phyloP scores from a whole-genome alignment of 768 basidiomycete genomes.

The Amanita pseudoporphyria region DNA sequence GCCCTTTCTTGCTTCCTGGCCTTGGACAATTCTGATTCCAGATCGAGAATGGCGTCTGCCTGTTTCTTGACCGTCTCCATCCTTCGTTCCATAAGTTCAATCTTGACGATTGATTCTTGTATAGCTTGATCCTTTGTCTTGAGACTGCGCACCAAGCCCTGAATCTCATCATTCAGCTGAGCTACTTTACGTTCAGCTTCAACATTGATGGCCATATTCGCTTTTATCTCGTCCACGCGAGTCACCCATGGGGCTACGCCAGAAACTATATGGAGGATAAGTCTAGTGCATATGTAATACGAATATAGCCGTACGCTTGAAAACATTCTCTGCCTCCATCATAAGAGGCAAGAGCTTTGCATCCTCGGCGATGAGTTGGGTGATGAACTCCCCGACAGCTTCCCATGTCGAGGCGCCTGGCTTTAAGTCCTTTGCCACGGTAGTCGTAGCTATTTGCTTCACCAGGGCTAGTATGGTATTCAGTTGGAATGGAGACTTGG shows the following conservation, averaged over 20 bases:
- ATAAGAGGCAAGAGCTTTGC: slow-evolving; percentile 60
- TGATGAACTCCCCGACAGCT: slow-evolving; percentile 59
- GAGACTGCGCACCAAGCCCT: slow-evolving; percentile 75
- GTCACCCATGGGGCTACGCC: slow-evolving; percentile 80
- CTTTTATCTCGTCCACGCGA: slow-evolving; percentile 76
- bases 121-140: slow-evolving; percentile 84
- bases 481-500: slow-evolving; percentile 74
- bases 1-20: slow-evolving; percentile 81
- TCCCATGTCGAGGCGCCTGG: slow-evolving; percentile 70
- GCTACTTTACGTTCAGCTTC: slow-evolving; percentile 87
- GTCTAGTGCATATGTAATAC: not conserved
- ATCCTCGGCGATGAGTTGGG: slow-evolving; percentile 62
- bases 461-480: slow-evolving; percentile 60
- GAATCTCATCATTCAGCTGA: slow-evolving; percentile 84
- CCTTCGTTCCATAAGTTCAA: slow-evolving; percentile 89
- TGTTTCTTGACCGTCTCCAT: slow-evolving; percentile 90
- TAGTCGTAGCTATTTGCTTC: slow-evolving; percentile 63
- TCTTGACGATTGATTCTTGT: slow-evolving; percentile 86
- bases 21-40: slow-evolving; percentile 75
- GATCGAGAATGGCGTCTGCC: slow-evolving; percentile 70
- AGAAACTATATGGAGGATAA: slow-evolving; percentile 35
- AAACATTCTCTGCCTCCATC: slow-evolving; percentile 65
- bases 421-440: slow-evolving; percentile 56
- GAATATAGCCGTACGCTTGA: slow-evolving; percentile 51
- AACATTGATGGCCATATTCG: slow-evolving; percentile 73